Base-by-base conservation (phyloP, 371 early-diverging fungal species). In the Mortierella sp. region DNA sequence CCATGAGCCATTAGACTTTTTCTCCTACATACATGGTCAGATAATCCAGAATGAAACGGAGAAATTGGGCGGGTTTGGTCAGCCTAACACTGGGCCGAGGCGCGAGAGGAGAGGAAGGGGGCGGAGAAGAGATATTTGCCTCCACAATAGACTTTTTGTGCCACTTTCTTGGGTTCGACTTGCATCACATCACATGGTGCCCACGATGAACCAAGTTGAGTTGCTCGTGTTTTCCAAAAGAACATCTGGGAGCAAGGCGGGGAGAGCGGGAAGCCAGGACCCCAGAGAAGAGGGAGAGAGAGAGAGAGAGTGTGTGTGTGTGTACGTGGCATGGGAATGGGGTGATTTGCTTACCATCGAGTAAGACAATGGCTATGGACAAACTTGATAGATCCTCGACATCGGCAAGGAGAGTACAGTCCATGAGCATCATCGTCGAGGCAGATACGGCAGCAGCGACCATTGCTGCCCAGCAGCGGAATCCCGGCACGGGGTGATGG, bases 381-480 rank as follows among this genome's bases (percentile, higher is more conserved):
- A 54, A 83, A 87, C 69, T 87, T 87, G 83, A 85, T 85, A 22
- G 87, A 83, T 27, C 87, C 87, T 68, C 83, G 83, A 57, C 87
- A 87, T 19, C 78, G 78, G 62, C 87, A 87, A 9, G 87, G 87
- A 13, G 86, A 83, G 53, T 84, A 85, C 9, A 87, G 67, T 14
- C 62, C 68, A 22, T 63, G 61, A 3, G 66, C 56, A 5, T 72
- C 65, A 28, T 80, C 77, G 44, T 87, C 86, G 10, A 87, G 78
- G 34, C 86, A 87, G 62, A 87, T 85, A 60, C 84, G 82, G 58
- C 87, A 87, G 43, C 78, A 73, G 9, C 54, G 66, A 21, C 58
- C 46, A n/a, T 28, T 73, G 16, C 49, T 67, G 24, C 51, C 39
- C 14, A 73, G 58, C 43, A 73, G 29, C 8, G 67, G 50, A n/a